Evolutionary conservation across 345 rosid genomes (phyloP), one percentile per base, ranked within the genome.

Genomic region (Luvunga scandens): DNA sequence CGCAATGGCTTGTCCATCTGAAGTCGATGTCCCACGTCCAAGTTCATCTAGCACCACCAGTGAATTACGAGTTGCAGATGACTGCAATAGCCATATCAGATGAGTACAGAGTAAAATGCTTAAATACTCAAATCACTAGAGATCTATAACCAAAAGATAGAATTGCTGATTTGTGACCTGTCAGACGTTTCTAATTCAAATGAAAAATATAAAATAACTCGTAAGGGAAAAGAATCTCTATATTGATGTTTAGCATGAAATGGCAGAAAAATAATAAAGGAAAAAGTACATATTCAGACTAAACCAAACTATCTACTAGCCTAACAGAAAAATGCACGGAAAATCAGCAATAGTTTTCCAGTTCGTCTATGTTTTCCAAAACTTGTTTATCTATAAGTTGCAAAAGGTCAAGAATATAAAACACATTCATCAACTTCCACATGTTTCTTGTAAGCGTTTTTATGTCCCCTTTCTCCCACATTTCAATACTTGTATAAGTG

Each of bases 1-100:
- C 98, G 99, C 99, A 85, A 96, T 96, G 83, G 99, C 99, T 86
- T 96, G 98, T 78, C 99, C 99, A 86, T 95, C 99, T 69, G 98
- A 95, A 66, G 99, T 92, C 38, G 98, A 89, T 67, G 99, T 92
- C 79, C 99, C 99, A n/a, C 97, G 89, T 63, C 98, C 98, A 80
- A 95, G 97, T 88, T 95, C 99, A 88, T 95, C 99, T 76, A 93
- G 83, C 62, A 91, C 94, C 86, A 95, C 98, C 81, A 95, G 75
- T 38, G 99, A 95, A 79, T 91, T 88, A 60, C 76, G 72, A 61
- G 97, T 91, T 27, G 99, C 97, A 1, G 93, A 89, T 63, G 95
- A 84, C 99, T 96, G 91, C 77, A 86, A 63, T 59, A 73, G 55
- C 19, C 77, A 72, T 75, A 33, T 67, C 34, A 77, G 53, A 71